Evolutionary conservation across 2,329 filamentous ascomycete genomes (phyloP).

Genomic region (Sporothrix mexicana): DNA sequence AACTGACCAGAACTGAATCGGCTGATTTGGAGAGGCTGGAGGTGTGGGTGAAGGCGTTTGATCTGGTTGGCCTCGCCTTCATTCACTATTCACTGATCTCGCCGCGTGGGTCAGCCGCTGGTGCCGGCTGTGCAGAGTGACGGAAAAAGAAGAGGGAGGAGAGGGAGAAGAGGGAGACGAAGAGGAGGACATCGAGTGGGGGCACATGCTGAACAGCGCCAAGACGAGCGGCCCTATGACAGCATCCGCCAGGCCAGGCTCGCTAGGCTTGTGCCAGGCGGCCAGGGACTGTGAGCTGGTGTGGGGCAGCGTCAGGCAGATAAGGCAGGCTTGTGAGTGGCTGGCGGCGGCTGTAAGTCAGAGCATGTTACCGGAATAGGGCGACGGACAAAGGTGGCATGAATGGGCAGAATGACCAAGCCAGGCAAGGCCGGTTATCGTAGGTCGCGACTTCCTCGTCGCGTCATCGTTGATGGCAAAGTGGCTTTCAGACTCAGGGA

Average conservation of each 20-base stretch:
- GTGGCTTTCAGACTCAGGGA: too few species aligned
- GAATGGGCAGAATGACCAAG: background rate
- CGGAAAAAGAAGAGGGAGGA: background rate
- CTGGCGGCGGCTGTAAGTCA: background rate
- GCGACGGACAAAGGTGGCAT: background rate
- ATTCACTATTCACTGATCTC: background rate
- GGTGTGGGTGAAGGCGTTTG: background rate
- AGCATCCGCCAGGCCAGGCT: constrained; percentile 15
- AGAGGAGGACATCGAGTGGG: background rate
- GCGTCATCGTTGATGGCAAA: constrained; percentile 10
- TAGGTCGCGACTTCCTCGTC: constrained; percentile 14
- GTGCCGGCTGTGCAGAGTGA: background rate
- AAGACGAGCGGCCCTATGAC: constrained; percentile 10
- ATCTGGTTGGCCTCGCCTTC: constrained; percentile 3
- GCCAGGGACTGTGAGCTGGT: background rate
- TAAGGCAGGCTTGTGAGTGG: background rate
- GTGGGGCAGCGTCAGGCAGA: background rate
- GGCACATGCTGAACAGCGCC: background rate
- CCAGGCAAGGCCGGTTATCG: background rate
- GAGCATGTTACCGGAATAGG: constrained; percentile 16
- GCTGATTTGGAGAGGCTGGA: background rate
- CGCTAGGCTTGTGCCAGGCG: background rate
- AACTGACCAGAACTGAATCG: background rate
- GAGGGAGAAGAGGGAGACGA: background rate
- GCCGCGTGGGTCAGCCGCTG: constrained; percentile 13